Evolutionary conservation across 352 stramenopile genomes (phyloP), one percentile per base, ranked within the genome.

Genomic region (Phytopythium vexans): DNA sequence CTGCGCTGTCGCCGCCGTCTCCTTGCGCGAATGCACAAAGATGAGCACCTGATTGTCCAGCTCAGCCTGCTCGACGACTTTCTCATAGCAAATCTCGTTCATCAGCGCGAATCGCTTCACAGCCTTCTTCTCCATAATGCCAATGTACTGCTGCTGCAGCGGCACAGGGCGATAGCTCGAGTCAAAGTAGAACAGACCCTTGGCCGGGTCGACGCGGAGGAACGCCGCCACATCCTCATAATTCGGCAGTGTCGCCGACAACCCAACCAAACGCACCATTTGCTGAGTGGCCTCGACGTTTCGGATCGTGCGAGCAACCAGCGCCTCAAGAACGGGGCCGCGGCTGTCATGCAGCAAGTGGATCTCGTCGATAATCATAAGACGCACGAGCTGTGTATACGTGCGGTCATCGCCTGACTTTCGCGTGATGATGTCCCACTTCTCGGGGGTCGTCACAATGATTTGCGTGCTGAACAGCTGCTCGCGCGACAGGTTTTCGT

Each of bases 21-120:
- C 97, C 36, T 98, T 98, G 38, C 98, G 92, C 35, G 94, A 99
- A 66, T 99, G 97, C 15, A 99, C 96, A 70, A 99, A 99, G 50
- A 99, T 99, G 2, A 99, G 71, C 38, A 99, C 94, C 59, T 99
- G 97, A 72, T 99, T 98, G 58, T 97, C 78, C 7, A 94, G 55
- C 68, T 95, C 80, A 6, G 94, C 94, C 60, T 99, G 95, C 38
- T 94, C 78, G 32, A 98, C 62, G 3, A 98, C 90, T 66, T 99
- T 99, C 56, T 99, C 97, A 66, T 99, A 99, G 60, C 96, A 99
- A 58, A 99, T 99, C 57, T 99, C 94, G 75, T 99, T 99, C 89
- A 99, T 99, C 64, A 99, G 74, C 41, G 97, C 86, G 60, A 99
- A 98, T 2, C 97, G 85, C 71, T 99, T 98, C 54, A 99, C 97